Evolutionary conservation across 1,139 yeast species (phyloP).

Genomic region (Nakaseomyces delphensis): DNA sequence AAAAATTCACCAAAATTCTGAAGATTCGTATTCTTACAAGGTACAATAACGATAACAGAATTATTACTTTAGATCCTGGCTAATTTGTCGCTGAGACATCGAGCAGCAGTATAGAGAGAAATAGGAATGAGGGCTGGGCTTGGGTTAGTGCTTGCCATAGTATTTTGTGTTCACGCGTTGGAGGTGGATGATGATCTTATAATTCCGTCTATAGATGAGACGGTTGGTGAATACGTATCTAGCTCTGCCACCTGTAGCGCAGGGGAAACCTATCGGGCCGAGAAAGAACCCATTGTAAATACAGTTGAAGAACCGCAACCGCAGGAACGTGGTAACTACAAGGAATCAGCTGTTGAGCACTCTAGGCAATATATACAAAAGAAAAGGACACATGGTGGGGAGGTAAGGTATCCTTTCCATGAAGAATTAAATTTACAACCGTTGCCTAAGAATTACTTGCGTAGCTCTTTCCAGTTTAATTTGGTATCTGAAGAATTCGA

Average conservation of each 20-base stretch:
- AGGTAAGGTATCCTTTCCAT: slow-evolving; percentile 37
- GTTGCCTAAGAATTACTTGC: slow-evolving; percentile 56
- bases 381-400: slow-evolving; percentile 1
- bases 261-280: neutral
- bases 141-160: neutral
- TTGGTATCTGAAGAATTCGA: slow-evolving; percentile 44
- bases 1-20: too few species aligned
- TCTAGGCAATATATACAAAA: neutral
- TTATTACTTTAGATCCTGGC: too few species aligned
- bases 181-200: neutral
- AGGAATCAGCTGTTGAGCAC: neutral
- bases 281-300: neutral
- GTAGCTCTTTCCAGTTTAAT: slow-evolving; percentile 53
- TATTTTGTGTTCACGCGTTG: slow-evolving; percentile 3
- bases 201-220: neutral
- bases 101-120: neutral
- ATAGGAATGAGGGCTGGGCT: neutral
- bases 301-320: neutral
- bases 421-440: slow-evolving; percentile 60
- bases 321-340: neutral
- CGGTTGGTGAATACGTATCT: neutral
- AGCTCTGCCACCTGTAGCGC: neutral
- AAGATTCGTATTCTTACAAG: too few species aligned
- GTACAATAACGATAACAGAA: too few species aligned
- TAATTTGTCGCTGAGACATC: too few species aligned